phyloP scores from a whole-genome alignment of 1,284 basidiomycete species.

The Leccinum angustisporum region DNA sequence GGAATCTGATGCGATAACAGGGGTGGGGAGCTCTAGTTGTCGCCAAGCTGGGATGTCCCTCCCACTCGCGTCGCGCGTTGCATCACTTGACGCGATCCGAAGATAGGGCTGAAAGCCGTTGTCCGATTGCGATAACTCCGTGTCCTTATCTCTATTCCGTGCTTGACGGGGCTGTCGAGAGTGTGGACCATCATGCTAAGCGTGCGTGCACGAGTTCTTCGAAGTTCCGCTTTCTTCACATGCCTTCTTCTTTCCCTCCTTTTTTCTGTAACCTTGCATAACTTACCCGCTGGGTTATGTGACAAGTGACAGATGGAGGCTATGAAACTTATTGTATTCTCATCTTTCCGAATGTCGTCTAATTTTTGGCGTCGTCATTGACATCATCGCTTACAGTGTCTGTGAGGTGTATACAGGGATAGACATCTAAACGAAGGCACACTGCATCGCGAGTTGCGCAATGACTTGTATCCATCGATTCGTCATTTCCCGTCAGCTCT shows the following conservation, averaged over 20 bases:
- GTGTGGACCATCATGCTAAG: background rate
- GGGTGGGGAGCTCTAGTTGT: slow-evolving; percentile 4
- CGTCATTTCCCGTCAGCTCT: background rate
- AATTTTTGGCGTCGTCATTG: background rate
- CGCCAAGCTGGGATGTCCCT: slow-evolving; percentile 1
- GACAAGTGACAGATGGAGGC: background rate
- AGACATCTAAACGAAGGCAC: background rate
- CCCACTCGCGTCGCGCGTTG: background rate
- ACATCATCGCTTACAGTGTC: background rate
- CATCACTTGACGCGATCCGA: slow-evolving; percentile 7
- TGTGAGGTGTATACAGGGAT: background rate
- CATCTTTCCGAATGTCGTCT: background rate
- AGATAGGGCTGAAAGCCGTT: background rate
- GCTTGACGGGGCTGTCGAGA: background rate
- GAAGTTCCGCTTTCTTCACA: background rate
- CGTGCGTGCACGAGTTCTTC: background rate
- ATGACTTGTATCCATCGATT: background rate
- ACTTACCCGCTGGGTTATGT: background rate
- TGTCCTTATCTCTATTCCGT: slow-evolving; percentile 1
- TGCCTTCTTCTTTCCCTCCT: background rate
- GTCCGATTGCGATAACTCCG: slow-evolving; percentile 1
- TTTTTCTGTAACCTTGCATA: background rate
- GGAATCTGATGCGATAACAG: background rate
- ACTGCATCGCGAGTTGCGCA: background rate
- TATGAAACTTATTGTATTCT: background rate